Base-by-base conservation (phyloP, 1,284 basidiomycete species). In the Uromyces viciae-fabae region DNA sequence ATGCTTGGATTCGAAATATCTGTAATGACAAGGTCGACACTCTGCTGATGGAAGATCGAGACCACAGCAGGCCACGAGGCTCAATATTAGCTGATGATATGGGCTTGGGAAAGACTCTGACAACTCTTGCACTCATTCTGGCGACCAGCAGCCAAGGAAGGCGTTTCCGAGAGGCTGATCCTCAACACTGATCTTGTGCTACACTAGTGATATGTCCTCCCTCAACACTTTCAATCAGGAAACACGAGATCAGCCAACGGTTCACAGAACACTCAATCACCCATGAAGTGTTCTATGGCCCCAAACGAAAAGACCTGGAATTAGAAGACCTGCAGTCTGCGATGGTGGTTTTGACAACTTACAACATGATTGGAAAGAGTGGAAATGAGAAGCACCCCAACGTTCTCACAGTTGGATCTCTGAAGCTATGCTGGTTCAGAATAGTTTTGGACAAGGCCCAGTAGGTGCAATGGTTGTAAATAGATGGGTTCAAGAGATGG, bases 91-190 rank as follows among this genome's bases (percentile, higher is more conserved):
- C 54, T 56, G 54, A 56, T 22, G 54, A 56, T 56, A n/a, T 56
- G 54, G 54, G 54, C 54, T 56, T 56, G 54, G 54, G 54, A 56
- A 56, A 56, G 54, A 56, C 54, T 56, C 54, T 56, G 54, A 56
- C 54, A 22, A 56, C 54, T 22, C 54, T 56, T 5, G 54, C 54
- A 56, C 54, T 56, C 54, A 56, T 56, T 56, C 54, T 56, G 54
- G 54, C 54, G 9, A 56, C 54, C 19, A 56, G 54, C 54, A 56
- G 54, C 19, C 54, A 56, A 56, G 54, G 54, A 22, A 56, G 7
- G 19, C 5, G 54, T 22, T 56, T 56, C 54, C 22, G 54, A 56
- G 7, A 56, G 54, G 54, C 54, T 22, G 19, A 56, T 56, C 54
- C 7, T 56, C 54, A 56, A 8, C 22, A 56, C 5, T 28, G 22